These are phyloP conservation scores for Kwoniella shivajii DNA, from an alignment of 1,284 basidiomycete genomes.

Conservation along the genomic window DNA sequence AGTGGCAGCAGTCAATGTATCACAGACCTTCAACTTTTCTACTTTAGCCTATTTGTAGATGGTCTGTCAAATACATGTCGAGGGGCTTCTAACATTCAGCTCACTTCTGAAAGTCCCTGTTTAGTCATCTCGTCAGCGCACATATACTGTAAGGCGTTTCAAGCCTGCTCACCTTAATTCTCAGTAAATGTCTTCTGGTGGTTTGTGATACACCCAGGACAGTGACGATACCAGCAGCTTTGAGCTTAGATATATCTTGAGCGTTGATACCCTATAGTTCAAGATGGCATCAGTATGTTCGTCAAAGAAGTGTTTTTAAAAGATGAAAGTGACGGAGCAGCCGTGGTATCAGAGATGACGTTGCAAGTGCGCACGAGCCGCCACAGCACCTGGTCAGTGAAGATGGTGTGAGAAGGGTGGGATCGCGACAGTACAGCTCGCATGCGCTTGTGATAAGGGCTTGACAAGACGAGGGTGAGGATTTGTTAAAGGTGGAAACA, in stretches of 20 bases:
- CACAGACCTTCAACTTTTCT: conserved; percentile 82
- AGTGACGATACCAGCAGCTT: conserved; percentile 61
- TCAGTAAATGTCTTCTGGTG: conserved; percentile 79
- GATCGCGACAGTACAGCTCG: no score
- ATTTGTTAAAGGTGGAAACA: no score
- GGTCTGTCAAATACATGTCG: conserved; percentile 16
- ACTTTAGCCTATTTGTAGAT: conserved; percentile 70
- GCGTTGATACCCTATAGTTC: conserved; percentile 94
- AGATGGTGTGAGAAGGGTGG: no score
- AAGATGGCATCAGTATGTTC: no score
- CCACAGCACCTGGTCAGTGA: no score
- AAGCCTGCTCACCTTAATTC: conserved; percentile 71
- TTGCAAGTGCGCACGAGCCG: no score
- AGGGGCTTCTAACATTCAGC: conserved; percentile 77
- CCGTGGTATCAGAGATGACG: no score
- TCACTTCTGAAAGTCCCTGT: conserved; percentile 49
- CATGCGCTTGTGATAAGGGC: no score
- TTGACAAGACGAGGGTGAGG: no score
- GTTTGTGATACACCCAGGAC: conserved; percentile 63
- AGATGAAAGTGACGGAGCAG: no score
- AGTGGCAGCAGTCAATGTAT: background rate
- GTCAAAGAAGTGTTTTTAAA: no score
- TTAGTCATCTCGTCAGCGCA: background rate
- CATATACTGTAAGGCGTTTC: conserved; percentile 2
- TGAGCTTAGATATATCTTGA: conserved; percentile 89